Evolutionary conservation across 352 stramenopile genomes (phyloP).

Genomic region (Globisporangium echinulatum): DNA sequence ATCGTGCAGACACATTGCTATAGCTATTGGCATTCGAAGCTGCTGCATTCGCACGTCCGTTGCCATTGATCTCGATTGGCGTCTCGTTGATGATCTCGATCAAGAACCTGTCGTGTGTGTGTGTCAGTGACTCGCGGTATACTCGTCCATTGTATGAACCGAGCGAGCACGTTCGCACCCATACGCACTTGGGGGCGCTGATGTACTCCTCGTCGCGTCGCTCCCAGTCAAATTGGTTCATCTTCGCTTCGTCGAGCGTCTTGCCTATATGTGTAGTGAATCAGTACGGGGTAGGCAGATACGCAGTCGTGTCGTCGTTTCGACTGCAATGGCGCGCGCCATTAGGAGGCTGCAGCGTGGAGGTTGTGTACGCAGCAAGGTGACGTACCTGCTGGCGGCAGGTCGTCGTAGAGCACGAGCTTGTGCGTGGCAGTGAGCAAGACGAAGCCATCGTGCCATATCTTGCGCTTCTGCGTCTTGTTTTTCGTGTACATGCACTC

Average conservation of each 20-base stretch:
- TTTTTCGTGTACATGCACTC: constrained; percentile 87
- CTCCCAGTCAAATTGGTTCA: constrained; percentile 47
- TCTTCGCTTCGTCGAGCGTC: constrained; percentile 50
- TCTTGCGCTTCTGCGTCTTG: constrained; percentile 84
- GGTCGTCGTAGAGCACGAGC: constrained; percentile 58
- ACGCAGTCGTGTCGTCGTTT: no score
- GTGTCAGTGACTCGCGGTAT: no score
- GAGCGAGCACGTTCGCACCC: no score
- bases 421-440: constrained; percentile 40
- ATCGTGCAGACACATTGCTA: not conserved
- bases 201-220: constrained; percentile 58
- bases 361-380: no score
- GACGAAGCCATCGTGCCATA: constrained; percentile 75
- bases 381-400: constrained; percentile 23
- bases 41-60: not conserved
- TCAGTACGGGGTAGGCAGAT: no score
- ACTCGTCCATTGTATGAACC: no score
- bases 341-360: no score
- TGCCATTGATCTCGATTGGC: constrained; percentile 21
- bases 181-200: constrained; percentile 41
- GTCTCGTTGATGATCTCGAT: constrained; percentile 67
- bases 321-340: no score
- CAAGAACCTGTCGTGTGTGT: constrained; percentile 35
- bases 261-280: constrained; percentile 21
- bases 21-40: not conserved